phyloP scores from a whole-genome alignment of 768 basidiomycete genomes.

The Serendipita sp. region DNA sequence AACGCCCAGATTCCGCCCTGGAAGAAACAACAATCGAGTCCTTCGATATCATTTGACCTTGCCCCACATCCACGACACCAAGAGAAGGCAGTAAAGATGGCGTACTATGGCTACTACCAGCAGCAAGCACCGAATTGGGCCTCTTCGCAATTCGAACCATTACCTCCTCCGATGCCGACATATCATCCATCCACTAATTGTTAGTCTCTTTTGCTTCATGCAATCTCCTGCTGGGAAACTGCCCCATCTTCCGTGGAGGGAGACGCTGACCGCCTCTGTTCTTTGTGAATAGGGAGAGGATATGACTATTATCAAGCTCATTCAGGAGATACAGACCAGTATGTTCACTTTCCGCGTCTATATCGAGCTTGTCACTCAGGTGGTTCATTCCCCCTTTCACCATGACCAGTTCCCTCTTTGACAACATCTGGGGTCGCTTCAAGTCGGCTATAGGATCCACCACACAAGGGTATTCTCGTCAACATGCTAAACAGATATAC shows the following conservation, averaged over 20 bases:
- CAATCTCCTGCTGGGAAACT: constrained; percentile 1
- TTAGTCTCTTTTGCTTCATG: constrained; percentile 1
- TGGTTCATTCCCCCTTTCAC: background rate
- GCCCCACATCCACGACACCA: background rate
- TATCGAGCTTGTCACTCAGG: background rate
- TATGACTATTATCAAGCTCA: constrained; percentile 8
- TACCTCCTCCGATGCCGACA: constrained; percentile 12
- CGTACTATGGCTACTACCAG: constrained; percentile 15
- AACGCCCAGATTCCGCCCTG: background rate
- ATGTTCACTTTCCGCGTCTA: background rate
- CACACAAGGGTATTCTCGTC: constrained; percentile 20
- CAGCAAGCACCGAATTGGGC: constrained; percentile 13
- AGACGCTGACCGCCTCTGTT: constrained; percentile 3
- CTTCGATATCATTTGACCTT: background rate
- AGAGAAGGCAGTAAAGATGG: constrained; percentile 9
- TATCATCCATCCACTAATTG: constrained; percentile 15
- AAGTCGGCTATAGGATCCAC: constrained; percentile 7
- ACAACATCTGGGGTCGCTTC: constrained; percentile 20
- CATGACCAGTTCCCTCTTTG: constrained; percentile 20
- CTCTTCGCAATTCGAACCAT: constrained; percentile 11
- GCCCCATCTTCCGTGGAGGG: constrained; percentile 7
- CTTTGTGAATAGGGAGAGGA: background rate
- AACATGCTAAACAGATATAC: constrained; percentile 41
- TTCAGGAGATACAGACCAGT: constrained; percentile 12
- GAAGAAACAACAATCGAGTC: background rate